These are phyloP conservation scores for Dactylonectria estremocensis DNA, from an alignment of 2,329 filamentous ascomycete genomes.

Conservation along the genomic window DNA sequence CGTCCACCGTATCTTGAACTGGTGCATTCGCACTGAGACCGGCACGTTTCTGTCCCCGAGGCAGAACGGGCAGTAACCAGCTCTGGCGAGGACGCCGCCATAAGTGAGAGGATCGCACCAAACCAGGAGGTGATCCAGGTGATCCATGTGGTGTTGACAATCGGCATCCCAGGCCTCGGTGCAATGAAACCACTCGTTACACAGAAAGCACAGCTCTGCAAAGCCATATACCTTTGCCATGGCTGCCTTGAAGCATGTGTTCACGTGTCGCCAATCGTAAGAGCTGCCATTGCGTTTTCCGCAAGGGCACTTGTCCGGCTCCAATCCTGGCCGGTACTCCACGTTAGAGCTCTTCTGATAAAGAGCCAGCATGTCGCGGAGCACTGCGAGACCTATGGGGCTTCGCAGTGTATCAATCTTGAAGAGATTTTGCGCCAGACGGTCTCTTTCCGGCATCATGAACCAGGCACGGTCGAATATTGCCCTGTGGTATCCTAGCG, in stretches of 20 bases:
- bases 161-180: not conserved
- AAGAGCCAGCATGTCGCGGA: conserved; percentile 7
- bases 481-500: conserved; percentile 4
- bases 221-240: not conserved
- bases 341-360: conserved; percentile 2
- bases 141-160: not conserved
- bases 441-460: conserved; percentile 11
- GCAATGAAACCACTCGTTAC: not conserved
- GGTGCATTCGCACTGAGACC: not conserved
- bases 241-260: not conserved
- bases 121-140: not conserved
- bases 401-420: conserved; percentile 6
- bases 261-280: conserved; percentile 7
- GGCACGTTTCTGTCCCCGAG: not conserved
- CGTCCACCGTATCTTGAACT: not conserved
- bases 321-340: conserved; percentile 4
- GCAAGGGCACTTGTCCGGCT: conserved; percentile 3
- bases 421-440: conserved; percentile 7
- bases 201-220: conserved; percentile 8
- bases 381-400: not conserved
- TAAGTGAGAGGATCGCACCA: conserved; percentile 2
- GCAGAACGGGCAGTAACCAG: conserved; percentile 7
- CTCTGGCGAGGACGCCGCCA: not conserved
- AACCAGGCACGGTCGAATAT: conserved; percentile 5
- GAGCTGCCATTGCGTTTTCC: not conserved